phyloP scores from a whole-genome alignment of 2,329 filamentous ascomycete genomes.

The Davidsoniella eucalypti region DNA sequence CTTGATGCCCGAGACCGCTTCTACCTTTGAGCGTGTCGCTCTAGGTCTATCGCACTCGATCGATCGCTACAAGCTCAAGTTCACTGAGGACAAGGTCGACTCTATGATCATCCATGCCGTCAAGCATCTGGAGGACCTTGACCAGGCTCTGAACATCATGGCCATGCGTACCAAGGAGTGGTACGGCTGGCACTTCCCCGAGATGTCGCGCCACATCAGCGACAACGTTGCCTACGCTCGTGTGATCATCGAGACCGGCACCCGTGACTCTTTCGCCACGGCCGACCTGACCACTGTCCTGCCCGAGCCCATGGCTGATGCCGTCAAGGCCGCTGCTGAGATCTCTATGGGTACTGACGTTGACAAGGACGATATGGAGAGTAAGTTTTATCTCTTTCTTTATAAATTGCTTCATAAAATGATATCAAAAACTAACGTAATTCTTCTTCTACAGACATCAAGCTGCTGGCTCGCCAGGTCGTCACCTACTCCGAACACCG shows the following conservation, averaged over 20 bases:
- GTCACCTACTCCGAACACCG: conserved; percentile 85
- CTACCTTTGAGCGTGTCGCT: conserved; percentile 85
- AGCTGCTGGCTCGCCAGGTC: conserved; percentile 81
- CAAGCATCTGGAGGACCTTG: conserved; percentile 80
- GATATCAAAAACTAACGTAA: not conserved
- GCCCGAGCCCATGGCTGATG: conserved; percentile 83
- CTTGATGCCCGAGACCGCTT: conserved; percentile 70
- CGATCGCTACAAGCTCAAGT: conserved; percentile 95
- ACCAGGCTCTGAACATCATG: conserved; percentile 98
- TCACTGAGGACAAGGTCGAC: conserved; percentile 96
- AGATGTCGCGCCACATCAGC: conserved; percentile 91
- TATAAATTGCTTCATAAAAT: not conserved
- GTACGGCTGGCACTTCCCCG: conserved; percentile 99
- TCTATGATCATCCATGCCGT: conserved; percentile 99
- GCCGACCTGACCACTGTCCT: conserved; percentile 78
- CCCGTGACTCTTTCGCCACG: conserved; percentile 62
- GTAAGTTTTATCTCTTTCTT: not conserved
- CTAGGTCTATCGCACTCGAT: conserved; percentile 94
- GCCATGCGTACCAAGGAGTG: conserved; percentile 99
- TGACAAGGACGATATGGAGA: conserved; percentile 76
- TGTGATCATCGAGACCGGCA: conserved; percentile 76
- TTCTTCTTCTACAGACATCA: conserved; percentile 40
- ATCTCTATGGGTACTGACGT: conserved; percentile 99
- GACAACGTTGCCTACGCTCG: conserved; percentile 91
- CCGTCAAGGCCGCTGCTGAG: conserved; percentile 87